These are phyloP conservation scores for Silene coronaria DNA, from an alignment of 179 eudicot species.

Conservation along the genomic window DNA sequence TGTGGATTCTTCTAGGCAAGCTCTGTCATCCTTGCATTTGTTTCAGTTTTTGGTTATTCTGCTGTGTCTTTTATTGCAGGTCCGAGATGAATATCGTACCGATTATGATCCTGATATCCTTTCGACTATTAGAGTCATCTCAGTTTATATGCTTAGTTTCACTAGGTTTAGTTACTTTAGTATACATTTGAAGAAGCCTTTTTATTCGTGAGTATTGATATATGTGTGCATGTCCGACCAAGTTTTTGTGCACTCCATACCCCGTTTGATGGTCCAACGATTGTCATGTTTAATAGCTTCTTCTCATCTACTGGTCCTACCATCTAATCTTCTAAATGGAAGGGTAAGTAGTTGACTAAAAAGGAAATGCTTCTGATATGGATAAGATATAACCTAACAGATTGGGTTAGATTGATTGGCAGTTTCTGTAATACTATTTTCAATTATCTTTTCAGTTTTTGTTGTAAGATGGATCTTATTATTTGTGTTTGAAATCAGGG, in stretches of 20 bases:
- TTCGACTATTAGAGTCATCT: slow-evolving; percentile 7
- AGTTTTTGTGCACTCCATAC: neutral
- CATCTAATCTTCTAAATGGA: neutral
- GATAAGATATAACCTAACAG: neutral
- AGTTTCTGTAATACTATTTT: neutral
- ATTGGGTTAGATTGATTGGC: too few relatives aligned
- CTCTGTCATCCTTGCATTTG: slow-evolving; percentile 11
- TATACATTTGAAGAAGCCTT: neutral
- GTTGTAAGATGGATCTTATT: neutral
- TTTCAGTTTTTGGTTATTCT: slow-evolving; percentile 15
- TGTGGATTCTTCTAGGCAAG: slow-evolving; percentile 23
- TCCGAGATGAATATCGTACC: slow-evolving; percentile 95
- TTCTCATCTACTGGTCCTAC: neutral
- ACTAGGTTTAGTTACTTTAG: neutral
- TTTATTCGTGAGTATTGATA: neutral
- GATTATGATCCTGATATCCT: slow-evolving; percentile 99
- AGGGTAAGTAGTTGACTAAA: neutral
- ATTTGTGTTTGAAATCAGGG: neutral
- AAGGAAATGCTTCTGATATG: neutral
- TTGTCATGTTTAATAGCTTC: neutral
- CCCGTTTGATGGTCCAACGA: neutral
- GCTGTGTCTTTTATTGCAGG: slow-evolving; percentile 39
- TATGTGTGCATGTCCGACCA: neutral
- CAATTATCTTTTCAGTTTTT: neutral
- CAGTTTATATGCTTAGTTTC: neutral